phyloP scores from a whole-genome alignment of 257 asterid species.

The Solanum habrochaites region DNA sequence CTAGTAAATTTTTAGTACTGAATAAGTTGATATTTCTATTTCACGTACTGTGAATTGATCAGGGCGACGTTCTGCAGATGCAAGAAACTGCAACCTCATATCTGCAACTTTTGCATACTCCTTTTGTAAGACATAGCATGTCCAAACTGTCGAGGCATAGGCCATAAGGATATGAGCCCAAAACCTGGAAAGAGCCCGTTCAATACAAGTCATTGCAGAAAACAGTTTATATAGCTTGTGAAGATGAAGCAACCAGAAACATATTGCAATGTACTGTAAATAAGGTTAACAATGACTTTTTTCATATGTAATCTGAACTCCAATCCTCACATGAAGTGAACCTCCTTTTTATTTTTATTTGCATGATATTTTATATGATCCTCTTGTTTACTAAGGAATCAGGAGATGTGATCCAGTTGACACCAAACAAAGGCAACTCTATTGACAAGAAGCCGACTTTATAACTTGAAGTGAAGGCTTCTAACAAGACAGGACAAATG shows the following conservation, averaged over 20 bases:
- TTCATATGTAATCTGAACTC: neutral
- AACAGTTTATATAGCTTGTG: neutral
- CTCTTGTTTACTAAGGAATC: neutral
- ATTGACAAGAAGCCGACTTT: neutral
- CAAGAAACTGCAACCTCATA: conserved; percentile 85
- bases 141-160: conserved; percentile 83
- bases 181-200: conserved; percentile 36
- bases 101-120: conserved; percentile 55
- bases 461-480: neutral
- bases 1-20: neutral
- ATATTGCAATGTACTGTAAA: neutral
- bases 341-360: neutral
- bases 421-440: neutral
- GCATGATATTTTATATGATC: neutral
- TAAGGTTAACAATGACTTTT: neutral
- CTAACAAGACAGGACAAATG: neutral
- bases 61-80: conserved; percentile 75
- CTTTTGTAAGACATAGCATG: conserved; percentile 55
- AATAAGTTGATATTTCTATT: neutral
- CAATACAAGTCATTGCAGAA: neutral
- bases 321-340: neutral
- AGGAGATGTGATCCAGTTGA: neutral
- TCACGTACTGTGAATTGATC: conserved; percentile 78
- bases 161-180: conserved; percentile 91
- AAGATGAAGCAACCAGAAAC: neutral